Conservation (phyloP, 768 basidiomycete genomes). For the Xerocomellus intermedius region DNA sequence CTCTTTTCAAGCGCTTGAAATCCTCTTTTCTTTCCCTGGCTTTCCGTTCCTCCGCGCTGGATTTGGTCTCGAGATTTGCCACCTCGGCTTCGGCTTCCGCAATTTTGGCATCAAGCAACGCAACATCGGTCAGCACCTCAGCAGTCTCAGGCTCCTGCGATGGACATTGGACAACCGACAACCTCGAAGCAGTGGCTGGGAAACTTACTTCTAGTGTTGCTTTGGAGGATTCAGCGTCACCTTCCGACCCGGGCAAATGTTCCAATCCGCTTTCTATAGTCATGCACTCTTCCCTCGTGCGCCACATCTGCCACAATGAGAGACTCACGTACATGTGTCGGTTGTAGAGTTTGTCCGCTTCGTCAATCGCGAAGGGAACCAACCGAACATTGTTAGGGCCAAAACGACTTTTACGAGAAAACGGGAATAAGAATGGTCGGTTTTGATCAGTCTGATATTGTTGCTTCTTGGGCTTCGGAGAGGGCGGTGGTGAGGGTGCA, state of each 20-base stretch:
- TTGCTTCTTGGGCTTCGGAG: conserved; percentile 94
- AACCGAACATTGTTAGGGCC: conserved; percentile 55
- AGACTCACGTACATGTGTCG: conserved; percentile 89
- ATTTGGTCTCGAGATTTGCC: conserved; percentile 50
- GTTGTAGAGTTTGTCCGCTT: conserved; percentile 88
- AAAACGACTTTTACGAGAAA: conserved; percentile 60
- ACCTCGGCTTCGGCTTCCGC: conserved; percentile 60
- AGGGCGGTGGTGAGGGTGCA: conserved; percentile 81
- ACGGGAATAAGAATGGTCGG: conserved; percentile 93
- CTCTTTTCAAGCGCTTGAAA: conserved; percentile 80
- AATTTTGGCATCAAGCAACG: conserved; percentile 69
- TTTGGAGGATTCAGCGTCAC: conserved; percentile 51
- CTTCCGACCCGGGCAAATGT: conserved; percentile 67
- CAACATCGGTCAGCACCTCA: conserved; percentile 72
- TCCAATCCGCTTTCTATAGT: conserved; percentile 90
- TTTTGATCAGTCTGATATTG: conserved; percentile 97
- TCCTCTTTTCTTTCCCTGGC: conserved; percentile 73
- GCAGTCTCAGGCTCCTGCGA: conserved; percentile 55
- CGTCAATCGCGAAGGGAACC: conserved; percentile 95
- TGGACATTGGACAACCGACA: background rate
- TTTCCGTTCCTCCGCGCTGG: conserved; percentile 52
- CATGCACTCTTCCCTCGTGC: conserved; percentile 93
- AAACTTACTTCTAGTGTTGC: conserved; percentile 41
- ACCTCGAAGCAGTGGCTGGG: background rate
- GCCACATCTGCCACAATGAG: conserved; percentile 91